These are phyloP conservation scores for Actinomortierella ambigua DNA, from an alignment of 371 early-diverging fungal genomes.

Conservation along the genomic window DNA sequence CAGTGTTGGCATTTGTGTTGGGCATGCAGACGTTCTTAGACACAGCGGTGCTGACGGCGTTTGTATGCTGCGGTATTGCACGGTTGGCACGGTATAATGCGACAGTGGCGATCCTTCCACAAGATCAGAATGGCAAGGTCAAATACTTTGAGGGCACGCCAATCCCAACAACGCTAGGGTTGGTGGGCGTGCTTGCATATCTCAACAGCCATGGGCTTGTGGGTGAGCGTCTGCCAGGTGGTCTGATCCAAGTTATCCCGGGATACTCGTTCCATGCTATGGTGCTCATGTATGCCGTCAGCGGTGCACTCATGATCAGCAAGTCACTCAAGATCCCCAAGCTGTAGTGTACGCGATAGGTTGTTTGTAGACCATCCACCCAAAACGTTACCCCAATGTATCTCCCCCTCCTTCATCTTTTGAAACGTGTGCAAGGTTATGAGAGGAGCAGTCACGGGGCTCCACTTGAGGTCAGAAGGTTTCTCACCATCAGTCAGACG, in stretches of 20 bases:
- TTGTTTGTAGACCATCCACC: too few relatives aligned
- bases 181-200: slow-evolving; percentile 77
- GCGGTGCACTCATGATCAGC: slow-evolving; percentile 84
- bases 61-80: slow-evolving; percentile 90
- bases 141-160: slow-evolving; percentile 91
- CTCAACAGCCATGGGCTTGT: slow-evolving; percentile 60
- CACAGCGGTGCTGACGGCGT: slow-evolving; percentile 76
- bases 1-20: slow-evolving; percentile 83
- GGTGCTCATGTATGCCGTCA: slow-evolving; percentile 75
- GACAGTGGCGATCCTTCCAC: slow-evolving; percentile 79
- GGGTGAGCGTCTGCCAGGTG: slow-evolving; percentile 54
- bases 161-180: slow-evolving; percentile 77
- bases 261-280: slow-evolving; percentile 71
- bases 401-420: too few relatives aligned
- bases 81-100: slow-evolving; percentile 91
- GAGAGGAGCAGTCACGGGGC: too few relatives aligned
- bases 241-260: slow-evolving; percentile 53
- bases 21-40: slow-evolving; percentile 88
- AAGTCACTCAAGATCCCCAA: slow-evolving; percentile 73
- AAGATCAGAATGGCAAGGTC: slow-evolving; percentile 79
- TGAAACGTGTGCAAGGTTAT: too few relatives aligned
- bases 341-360: too few relatives aligned
- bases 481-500: background rate
- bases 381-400: too few relatives aligned
- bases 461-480: background rate